Conservation (phyloP, 164 flowering plant genomes). For the Magnolia kwangsiensis region DNA sequence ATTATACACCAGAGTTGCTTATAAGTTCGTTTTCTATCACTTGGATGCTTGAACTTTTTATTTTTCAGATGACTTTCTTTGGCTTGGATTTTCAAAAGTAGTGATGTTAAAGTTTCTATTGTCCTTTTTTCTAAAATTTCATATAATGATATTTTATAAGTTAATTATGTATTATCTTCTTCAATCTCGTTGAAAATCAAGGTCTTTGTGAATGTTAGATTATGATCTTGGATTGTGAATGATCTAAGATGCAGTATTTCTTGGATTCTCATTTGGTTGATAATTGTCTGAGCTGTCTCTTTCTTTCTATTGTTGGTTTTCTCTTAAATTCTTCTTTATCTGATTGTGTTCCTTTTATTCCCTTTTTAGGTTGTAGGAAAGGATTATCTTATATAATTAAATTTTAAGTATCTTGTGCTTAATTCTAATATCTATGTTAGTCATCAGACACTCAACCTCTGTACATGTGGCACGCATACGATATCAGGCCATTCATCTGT, state of each 20-base stretch:
- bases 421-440: not conserved
- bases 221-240: not conserved
- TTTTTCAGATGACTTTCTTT: not conserved
- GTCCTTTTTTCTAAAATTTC: not conserved
- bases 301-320: too few species aligned
- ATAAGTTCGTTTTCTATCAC: not conserved
- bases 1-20: not conserved
- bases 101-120: too few species aligned
- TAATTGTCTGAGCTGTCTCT: not conserved
- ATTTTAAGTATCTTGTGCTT: not conserved
- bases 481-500: not conserved
- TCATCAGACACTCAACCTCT: too few species aligned
- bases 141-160: not conserved
- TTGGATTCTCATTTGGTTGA: not conserved
- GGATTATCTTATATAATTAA: not conserved
- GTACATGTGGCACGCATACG: not conserved
- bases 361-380: not conserved
- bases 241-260: not conserved
- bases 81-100: not conserved
- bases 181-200: not conserved
- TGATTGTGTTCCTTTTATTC: not conserved
- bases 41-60: not conserved
- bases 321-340: not conserved
- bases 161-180: not conserved
- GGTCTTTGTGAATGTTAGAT: not conserved